Evolutionary conservation across 148 eudicot species (phyloP), one percentile per base, ranked within the genome.

Genomic region (Mesembryanthemum crystallinum): DNA sequence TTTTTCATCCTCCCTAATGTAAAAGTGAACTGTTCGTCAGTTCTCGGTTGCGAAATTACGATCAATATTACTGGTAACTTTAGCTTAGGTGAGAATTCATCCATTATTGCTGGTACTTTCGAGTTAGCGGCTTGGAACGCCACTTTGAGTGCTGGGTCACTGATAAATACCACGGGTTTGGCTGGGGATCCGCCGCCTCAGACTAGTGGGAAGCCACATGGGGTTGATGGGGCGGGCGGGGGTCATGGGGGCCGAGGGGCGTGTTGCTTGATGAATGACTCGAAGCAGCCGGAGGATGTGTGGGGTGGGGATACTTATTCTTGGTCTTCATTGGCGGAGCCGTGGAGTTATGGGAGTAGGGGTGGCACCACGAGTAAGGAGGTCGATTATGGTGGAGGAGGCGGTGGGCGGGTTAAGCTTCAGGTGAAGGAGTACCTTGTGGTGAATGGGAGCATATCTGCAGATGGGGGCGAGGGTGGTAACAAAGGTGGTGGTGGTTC

Each of bases 291-390:
- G 30, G 99, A 91, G 35, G 99, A 95, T 79, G 88, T 81, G 27
- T 95, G 99, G 99, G 99, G 99, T 21, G 99, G 99, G 69, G 98
- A 95, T 85, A 79, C 99, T 0, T 95, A 95, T 75, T 78, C 91
- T 2, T 95, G 98, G 98, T 82, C 91, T 23, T n/a, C 83, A 0
- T 82, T 95, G 85, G 74, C 79, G 77, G 64, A 63, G 75, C 99
- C 99, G 5, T 82, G 84, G 88, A 90, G 92, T 80, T 95, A 90
- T 72, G 99, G 99, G 49, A 95, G 99, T 86, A 90, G 77, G 65
- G 99, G 99, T 11, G 98, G 99, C 86, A 87, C 93, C 0, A 90
- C 91, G 0, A 92, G 97, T 76, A 88, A 83, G 87, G 94, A 88
- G 71, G 82, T 77, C 59, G 98, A 95, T 67, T 91, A 91, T 73